A percentile compares a stretch with the other conserved stretches of the same genome.
These are phyloP conservation scores for Phaeophleospora eucalypticola DNA, from an alignment of 2,329 filamentous ascomycete species.

Conservation along the genomic window DNA sequence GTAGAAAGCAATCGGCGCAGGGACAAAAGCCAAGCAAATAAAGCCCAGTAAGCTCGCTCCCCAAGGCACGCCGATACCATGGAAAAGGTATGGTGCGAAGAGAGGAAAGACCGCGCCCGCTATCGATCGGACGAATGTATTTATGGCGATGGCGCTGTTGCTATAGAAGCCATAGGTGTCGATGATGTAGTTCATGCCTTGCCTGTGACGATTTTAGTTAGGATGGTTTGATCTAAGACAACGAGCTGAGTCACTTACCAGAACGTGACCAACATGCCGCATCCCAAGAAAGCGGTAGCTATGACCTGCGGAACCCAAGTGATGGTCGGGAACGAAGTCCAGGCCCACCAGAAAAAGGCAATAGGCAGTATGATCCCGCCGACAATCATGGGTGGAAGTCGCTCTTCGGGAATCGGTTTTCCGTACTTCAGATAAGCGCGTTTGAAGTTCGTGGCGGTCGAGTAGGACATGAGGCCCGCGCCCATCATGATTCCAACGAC, in stretches of 20 bases:
- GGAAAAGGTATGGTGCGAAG: conserved; percentile 32
- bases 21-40: conserved; percentile 26
- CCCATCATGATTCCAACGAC: conserved; percentile 25
- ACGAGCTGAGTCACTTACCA: no score
- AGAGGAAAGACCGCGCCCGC: conserved; percentile 36
- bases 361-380: conserved; percentile 40
- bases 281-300: conserved; percentile 38
- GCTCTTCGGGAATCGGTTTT: conserved; percentile 38
- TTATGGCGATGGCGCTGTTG: conserved; percentile 36
- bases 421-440: conserved; percentile 19
- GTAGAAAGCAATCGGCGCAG: conserved; percentile 28
- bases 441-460: conserved; percentile 22
- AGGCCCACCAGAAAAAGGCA: conserved; percentile 47
- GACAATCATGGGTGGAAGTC: conserved; percentile 43
- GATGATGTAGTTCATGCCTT: conserved; percentile 37
- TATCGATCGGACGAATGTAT: conserved; percentile 34
- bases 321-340: conserved; percentile 37
- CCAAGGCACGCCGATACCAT: conserved; percentile 31
- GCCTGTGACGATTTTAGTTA: no score
- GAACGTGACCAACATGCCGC: conserved; percentile 37
- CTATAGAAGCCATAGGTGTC: conserved; percentile 37
- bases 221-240: no score
- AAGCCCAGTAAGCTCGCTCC: conserved; percentile 32
- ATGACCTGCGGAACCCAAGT: conserved; percentile 41
- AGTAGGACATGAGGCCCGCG: conserved; percentile 19